Conservation (phyloP, 2,329 filamentous ascomycete species). For the Trichoderma koningii region DNA sequence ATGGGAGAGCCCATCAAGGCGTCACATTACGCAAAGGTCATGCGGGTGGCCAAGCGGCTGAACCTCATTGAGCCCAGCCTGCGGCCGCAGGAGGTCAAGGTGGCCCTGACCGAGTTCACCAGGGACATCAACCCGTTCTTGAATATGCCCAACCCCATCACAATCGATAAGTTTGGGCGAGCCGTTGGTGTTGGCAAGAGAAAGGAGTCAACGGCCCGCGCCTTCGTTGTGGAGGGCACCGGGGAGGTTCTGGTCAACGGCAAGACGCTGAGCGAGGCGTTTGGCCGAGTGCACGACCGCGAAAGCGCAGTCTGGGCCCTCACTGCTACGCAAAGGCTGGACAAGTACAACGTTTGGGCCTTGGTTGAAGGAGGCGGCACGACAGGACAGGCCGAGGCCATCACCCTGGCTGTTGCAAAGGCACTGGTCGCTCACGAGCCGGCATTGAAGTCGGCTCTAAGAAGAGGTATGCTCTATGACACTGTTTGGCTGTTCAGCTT, state of each 20-base stretch:
- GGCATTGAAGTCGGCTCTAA: constrained; percentile 79
- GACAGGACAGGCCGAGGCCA: constrained; percentile 92
- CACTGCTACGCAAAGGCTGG: constrained; percentile 76
- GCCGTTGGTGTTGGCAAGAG: constrained; percentile 79
- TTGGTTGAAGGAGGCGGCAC: constrained; percentile 82
- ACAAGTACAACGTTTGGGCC: constrained; percentile 98
- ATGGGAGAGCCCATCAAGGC: constrained; percentile 73
- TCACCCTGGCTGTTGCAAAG: constrained; percentile 87
- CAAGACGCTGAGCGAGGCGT: constrained; percentile 77
- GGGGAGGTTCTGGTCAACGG: constrained; percentile 91
- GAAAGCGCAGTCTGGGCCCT: constrained; percentile 93
- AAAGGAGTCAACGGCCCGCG: constrained; percentile 83
- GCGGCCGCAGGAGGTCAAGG: constrained; percentile 68
- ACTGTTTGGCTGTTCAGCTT: not conserved
- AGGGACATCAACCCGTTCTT: constrained; percentile 72
- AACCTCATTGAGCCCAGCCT: constrained; percentile 82
- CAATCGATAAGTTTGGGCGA: constrained; percentile 75
- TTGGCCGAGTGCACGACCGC: constrained; percentile 86
- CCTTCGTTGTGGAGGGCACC: constrained; percentile 87
- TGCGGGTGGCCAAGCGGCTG: constrained; percentile 74
- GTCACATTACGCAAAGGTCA: constrained; percentile 75
- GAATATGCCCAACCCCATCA: constrained; percentile 62
- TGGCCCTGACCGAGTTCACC: constrained; percentile 69
- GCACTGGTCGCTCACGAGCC: constrained; percentile 90
- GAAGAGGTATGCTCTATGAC: constrained; percentile 70